Evolutionary conservation across 2,329 filamentous ascomycete species (phyloP).

Genomic region (Elsinoe batatas): DNA sequence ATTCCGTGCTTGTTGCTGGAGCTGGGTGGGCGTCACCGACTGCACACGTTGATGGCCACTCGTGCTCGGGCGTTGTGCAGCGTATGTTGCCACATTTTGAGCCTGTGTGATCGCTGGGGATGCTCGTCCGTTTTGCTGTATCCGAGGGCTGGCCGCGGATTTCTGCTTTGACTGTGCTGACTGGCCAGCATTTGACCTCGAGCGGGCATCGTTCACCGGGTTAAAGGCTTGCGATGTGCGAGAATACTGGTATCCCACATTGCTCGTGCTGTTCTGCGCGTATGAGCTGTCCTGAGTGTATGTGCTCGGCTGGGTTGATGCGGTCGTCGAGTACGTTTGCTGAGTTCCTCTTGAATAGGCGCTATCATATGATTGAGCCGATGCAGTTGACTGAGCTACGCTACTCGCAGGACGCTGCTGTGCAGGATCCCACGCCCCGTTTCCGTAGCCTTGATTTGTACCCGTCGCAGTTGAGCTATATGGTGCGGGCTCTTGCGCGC

Average conservation of each 20-base stretch:
- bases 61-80: neutral
- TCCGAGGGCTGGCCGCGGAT: neutral
- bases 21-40: conserved; percentile 14
- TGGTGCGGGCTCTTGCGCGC: conserved; percentile 12
- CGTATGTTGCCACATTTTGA: neutral
- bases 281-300: neutral
- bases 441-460: neutral
- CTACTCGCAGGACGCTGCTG: conserved; percentile 1
- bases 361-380: conserved; percentile 6
- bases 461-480: neutral
- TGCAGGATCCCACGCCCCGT: neutral
- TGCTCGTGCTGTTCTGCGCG: neutral
- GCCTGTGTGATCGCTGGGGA: neutral
- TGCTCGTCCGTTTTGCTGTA: neutral
- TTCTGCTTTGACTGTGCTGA: neutral
- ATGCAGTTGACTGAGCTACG: conserved; percentile 1
- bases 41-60: conserved; percentile 13
- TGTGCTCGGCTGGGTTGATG: neutral
- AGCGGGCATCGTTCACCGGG: neutral
- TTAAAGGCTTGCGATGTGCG: neutral
- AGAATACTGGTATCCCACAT: neutral
- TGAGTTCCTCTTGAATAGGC: neutral
- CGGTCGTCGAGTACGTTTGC: neutral
- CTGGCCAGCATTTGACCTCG: neutral
- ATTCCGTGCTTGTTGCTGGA: conserved; percentile 17